Base-by-base conservation (phyloP, 495 filamentous ascomycete genomes). In the Emericellopsis terricola region DNA sequence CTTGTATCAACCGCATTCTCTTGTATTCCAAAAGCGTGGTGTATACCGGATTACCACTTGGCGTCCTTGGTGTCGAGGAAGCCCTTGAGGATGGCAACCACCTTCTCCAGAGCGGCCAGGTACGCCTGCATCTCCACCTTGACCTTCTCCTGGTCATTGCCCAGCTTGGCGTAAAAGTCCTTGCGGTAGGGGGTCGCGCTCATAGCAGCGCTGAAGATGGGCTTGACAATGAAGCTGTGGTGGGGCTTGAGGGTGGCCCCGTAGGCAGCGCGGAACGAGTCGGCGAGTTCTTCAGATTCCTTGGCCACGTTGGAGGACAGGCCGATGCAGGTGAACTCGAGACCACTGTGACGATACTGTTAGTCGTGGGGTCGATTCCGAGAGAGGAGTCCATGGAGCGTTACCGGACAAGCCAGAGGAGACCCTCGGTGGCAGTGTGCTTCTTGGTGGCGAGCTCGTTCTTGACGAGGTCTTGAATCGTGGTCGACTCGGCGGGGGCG, bases 181-280 rank as follows among this genome's bases (percentile, higher is more conserved):
- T 78, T 81, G 28, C 85, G 73, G 65, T 92, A 92, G 2, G 91
- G 89, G 44, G 78, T 85, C 7, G 83, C 85, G 40, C 68, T 67
- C 83, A 96, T 93, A 42, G 91, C 89, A 36, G 82, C 75, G 42
- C 66, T 76, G 66, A 94, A 94, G 44, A 93, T 64, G 37, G 81
- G 80, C 62, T 85, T 92, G 31, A 93, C 60, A 19, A 94, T 31
- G 54, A 89, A 78, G 43, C 62, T 69, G 67, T 97, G 89, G 62
- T 94, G 78, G 18, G 73, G 78, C 60, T 87, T 92, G 45, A 97
- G 80, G 36, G 87, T 91, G 37, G 53, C 57, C 46, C 61, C 69
- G 60, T 96, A 97, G 40, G 89, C 81, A 36, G 50, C 56, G 44
- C 80, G 77, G 75, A 97, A 97, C 34, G 85, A 94, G 38, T 63